phyloP scores from a whole-genome alignment of 2,329 filamentous ascomycete species.

The Zopfia rhizophila region DNA sequence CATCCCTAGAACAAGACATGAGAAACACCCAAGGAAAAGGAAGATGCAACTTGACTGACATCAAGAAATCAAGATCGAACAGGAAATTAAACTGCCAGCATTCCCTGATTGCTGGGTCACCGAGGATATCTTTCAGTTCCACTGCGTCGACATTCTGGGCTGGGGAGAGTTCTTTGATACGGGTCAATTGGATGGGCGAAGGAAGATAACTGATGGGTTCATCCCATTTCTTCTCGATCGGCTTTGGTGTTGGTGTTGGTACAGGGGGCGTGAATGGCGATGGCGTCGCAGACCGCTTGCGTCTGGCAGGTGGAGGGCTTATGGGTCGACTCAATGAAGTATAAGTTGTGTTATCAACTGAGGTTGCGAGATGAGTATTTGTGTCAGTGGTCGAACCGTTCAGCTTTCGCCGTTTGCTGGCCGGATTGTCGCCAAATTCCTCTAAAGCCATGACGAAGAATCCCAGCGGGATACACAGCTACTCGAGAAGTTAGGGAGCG shows the following conservation, averaged over 20 bases:
- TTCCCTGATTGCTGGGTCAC: conserved; percentile 77
- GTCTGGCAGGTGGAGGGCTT: conserved; percentile 38
- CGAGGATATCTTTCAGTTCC: conserved; percentile 73
- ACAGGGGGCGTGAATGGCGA: conserved; percentile 8
- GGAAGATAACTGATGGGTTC: conserved; percentile 43
- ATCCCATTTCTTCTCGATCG: neutral
- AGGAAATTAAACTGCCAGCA: conserved; percentile 78
- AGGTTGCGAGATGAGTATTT: neutral
- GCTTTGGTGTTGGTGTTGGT: neutral
- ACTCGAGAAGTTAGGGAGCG: too few relatives aligned
- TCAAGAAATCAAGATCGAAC: conserved; percentile 71
- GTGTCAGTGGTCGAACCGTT: conserved; percentile 11
- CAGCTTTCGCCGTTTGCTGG: conserved; percentile 42
- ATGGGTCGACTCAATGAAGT: conserved; percentile 35
- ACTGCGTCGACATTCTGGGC: conserved; percentile 73
- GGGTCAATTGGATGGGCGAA: conserved; percentile 79
- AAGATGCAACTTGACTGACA: conserved; percentile 53
- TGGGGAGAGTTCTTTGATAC: conserved; percentile 70
- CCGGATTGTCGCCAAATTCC: conserved; percentile 15
- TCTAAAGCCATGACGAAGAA: conserved; percentile 24
- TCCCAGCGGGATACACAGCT: too few relatives aligned
- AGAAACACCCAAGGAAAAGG: neutral
- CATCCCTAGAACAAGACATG: conserved; percentile 37
- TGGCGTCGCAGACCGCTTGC: conserved; percentile 19
- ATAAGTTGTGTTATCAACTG: neutral